These are phyloP conservation scores for Chalciporus pseudorubinellus DNA, from an alignment of 768 basidiomycete species.

Conservation along the genomic window DNA sequence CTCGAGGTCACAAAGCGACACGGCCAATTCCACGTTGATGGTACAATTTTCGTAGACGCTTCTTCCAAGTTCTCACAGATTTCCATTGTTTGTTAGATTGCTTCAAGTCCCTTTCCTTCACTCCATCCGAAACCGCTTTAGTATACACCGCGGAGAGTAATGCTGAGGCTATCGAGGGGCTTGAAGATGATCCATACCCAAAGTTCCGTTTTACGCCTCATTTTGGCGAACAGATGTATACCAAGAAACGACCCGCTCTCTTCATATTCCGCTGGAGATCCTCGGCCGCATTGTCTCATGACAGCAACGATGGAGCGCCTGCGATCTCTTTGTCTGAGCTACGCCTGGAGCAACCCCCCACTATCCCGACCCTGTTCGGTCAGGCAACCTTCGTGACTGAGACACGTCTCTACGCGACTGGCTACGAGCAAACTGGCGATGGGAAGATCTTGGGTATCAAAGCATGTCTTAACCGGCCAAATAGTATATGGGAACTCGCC, in stretches of 20 bases:
- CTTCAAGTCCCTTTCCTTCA: constrained; percentile 51
- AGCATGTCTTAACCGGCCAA: constrained; percentile 57
- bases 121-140: constrained; percentile 48
- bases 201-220: constrained; percentile 57
- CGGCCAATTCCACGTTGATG: constrained; percentile 61
- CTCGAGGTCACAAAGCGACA: constrained; percentile 59
- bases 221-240: constrained; percentile 61
- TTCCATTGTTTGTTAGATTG: constrained; percentile 40
- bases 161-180: constrained; percentile 12
- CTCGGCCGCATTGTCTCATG: background rate
- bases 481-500: constrained; percentile 53
- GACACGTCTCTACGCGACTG: constrained; percentile 52
- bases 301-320: constrained; percentile 6
- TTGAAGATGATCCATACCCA: constrained; percentile 27
- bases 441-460: constrained; percentile 58
- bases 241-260: constrained; percentile 49
- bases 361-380: constrained; percentile 42
- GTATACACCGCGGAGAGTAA: constrained; percentile 64
- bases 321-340: constrained; percentile 12
- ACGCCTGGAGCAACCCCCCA: constrained; percentile 7
- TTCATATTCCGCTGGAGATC: constrained; percentile 54
- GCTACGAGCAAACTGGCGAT: constrained; percentile 58
- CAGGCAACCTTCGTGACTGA: constrained; percentile 52
- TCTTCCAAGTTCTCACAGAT: background rate
- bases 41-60: constrained; percentile 30